phyloP scores from a whole-genome alignment of 2,329 filamentous ascomycete species.

The Macrophomina tecta region DNA sequence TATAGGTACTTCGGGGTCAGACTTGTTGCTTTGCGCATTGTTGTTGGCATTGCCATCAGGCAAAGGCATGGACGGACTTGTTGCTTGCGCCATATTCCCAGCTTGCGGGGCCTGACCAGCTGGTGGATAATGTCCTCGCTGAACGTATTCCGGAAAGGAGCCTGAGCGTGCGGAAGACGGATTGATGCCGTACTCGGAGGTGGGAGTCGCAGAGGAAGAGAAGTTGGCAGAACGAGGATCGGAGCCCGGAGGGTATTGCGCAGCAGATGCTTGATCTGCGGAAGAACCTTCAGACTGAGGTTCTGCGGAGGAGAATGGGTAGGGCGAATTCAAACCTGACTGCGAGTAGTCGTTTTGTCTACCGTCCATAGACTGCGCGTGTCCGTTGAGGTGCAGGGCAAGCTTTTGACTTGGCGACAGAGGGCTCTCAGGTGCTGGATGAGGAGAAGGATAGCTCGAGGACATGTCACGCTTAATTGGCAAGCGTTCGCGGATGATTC shows the following conservation, averaged over 20 bases:
- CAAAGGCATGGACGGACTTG: slow-evolving; percentile 94
- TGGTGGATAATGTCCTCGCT: slow-evolving; percentile 80
- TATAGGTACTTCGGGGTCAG: slow-evolving; percentile 98
- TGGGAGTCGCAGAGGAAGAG: slow-evolving; percentile 80
- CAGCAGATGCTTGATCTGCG: slow-evolving; percentile 93
- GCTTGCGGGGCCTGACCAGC: slow-evolving; percentile 74
- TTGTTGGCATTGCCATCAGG: slow-evolving; percentile 76
- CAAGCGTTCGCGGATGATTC: slow-evolving; percentile 46
- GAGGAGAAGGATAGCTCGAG: slow-evolving; percentile 52
- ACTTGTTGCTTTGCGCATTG: slow-evolving; percentile 75
- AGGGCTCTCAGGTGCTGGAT: slow-evolving; percentile 47
- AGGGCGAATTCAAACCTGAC: slow-evolving; percentile 62
- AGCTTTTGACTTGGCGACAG: slow-evolving; percentile 48
- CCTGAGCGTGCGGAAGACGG: slow-evolving; percentile 78
- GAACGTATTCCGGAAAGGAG: slow-evolving; percentile 86
- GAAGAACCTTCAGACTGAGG: slow-evolving; percentile 81
- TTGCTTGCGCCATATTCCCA: slow-evolving; percentile 97
- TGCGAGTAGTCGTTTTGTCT: slow-evolving; percentile 59
- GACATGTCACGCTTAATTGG: slow-evolving; percentile 54
- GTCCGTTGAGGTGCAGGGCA: slow-evolving; percentile 44
- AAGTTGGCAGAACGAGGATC: slow-evolving; percentile 77
- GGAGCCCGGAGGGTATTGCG: slow-evolving; percentile 83
- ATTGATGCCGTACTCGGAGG: slow-evolving; percentile 85
- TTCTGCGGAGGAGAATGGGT: slow-evolving; percentile 55
- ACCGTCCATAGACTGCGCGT: slow-evolving; percentile 60